phyloP scores from a whole-genome alignment of 176 grass and related monocot genomes.

The Aechmea fasciata region DNA sequence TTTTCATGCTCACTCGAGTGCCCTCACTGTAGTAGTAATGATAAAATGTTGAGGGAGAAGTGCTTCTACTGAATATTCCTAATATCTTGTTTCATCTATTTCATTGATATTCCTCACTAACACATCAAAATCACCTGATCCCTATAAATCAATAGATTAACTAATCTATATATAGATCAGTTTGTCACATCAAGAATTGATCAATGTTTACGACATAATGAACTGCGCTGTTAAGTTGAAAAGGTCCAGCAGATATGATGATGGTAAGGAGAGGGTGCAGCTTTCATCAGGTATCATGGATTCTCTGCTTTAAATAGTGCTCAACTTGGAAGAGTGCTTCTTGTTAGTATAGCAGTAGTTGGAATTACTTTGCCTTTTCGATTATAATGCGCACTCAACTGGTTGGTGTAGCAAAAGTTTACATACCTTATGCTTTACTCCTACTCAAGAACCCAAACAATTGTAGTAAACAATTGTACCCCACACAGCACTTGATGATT shows the following conservation, averaged over 20 bases:
- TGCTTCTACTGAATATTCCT: too few relatives aligned
- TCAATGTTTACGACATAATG: neutral
- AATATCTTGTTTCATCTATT: too few relatives aligned
- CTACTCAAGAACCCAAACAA: constrained; percentile 32
- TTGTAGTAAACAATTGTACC: constrained; percentile 3
- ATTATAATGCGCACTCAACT: neutral
- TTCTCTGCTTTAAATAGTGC: neutral
- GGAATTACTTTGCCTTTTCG: neutral
- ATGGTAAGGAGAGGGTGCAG: neutral
- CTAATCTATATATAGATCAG: neutral
- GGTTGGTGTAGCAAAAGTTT: neutral
- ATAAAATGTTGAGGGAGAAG: too few relatives aligned
- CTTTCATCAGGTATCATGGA: neutral
- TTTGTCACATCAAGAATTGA: neutral
- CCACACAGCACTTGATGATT: neutral
- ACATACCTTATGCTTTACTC: constrained; percentile 50
- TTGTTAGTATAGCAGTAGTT: neutral
- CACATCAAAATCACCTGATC: too few relatives aligned
- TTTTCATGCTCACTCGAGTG: too few relatives aligned
- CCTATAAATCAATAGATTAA: too few relatives aligned
- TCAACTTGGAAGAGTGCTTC: neutral
- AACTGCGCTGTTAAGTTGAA: neutral
- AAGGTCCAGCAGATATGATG: neutral
- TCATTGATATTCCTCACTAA: too few relatives aligned
- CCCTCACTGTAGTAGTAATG: too few relatives aligned